phyloP scores from a whole-genome alignment of 2,329 filamentous ascomycete species.

The Fusarium sp. region DNA sequence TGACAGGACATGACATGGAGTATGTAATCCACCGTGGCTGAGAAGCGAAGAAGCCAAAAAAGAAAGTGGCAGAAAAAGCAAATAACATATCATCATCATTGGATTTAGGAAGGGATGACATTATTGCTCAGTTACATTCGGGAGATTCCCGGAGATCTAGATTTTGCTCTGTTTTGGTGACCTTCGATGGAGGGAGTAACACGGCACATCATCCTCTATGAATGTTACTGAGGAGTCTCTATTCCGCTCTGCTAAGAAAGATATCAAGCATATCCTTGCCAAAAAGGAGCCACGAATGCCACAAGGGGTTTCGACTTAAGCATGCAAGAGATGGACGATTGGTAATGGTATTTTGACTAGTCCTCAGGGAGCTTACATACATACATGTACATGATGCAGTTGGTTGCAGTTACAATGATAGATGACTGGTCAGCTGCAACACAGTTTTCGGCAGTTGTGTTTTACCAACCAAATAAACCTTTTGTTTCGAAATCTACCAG shows the following conservation, averaged over 20 bases:
- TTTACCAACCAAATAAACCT: not conserved
- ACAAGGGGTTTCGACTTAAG: constrained; percentile 2
- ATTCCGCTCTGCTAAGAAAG: not conserved
- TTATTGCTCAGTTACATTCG: constrained; percentile 31
- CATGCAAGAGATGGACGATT: constrained; percentile 10
- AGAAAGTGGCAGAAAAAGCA: constrained; percentile 2
- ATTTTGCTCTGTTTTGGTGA: not conserved
- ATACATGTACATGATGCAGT: not conserved
- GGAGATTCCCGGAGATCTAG: constrained; percentile 7
- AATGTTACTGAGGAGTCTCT: constrained; percentile 1
- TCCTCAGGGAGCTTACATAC: not conserved
- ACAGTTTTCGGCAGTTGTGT: constrained; percentile 13
- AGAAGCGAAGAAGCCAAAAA: not conserved
- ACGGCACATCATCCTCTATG: not conserved
- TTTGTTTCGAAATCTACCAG: not conserved
- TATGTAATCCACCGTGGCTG: constrained; percentile 2
- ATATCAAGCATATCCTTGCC: constrained; percentile 29
- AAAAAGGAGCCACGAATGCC: not conserved
- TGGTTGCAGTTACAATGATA: constrained; percentile 1
- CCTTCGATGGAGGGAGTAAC: not conserved
- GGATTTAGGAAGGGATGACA: not conserved
- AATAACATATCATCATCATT: not conserved
- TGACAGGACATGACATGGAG: not conserved
- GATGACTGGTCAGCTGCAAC: constrained; percentile 8
- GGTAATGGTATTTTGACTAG: not conserved